phyloP scores from a whole-genome alignment of 139 green algal genomes.

The Micromonas pusilla region DNA sequence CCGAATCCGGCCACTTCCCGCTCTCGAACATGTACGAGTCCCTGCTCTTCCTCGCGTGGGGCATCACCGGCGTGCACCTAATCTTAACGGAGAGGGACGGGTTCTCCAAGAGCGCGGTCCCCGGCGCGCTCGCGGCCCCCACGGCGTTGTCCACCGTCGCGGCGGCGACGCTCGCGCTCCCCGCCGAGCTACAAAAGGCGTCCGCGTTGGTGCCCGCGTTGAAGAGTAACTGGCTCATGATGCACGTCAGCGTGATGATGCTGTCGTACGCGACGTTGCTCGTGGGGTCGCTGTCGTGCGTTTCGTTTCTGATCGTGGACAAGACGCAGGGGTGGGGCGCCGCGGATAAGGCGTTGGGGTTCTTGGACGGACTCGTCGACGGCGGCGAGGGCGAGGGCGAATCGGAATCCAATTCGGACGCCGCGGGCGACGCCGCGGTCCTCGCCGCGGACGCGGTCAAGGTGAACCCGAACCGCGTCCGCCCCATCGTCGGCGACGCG shows the following conservation, averaged over 20 bases:
- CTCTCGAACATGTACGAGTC: constrained; percentile 37
- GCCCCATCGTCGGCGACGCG: not conserved
- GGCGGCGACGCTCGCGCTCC: constrained; percentile 26
- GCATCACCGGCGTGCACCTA: constrained; percentile 21
- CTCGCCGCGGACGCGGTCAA: not conserved
- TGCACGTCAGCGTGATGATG: constrained; percentile 40
- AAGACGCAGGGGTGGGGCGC: not conserved
- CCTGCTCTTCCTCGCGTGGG: constrained; percentile 33
- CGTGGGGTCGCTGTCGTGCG: constrained; percentile 27
- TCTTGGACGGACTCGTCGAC: not conserved
- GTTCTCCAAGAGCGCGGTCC: constrained; percentile 16
- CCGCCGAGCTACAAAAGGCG: constrained; percentile 27
- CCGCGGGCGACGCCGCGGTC: constrained; percentile 4
- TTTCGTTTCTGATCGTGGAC: constrained; percentile 25
- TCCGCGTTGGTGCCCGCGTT: constrained; percentile 31
- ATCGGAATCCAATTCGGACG: not conserved
- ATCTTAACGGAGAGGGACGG: constrained; percentile 21
- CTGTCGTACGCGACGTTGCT: constrained; percentile 30
- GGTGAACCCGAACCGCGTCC: not conserved
- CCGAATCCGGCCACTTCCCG: constrained; percentile 33
- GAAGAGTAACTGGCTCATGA: constrained; percentile 37
- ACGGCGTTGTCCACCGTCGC: constrained; percentile 21
- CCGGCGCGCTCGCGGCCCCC: constrained; percentile 29
- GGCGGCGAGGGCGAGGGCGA: not conserved
- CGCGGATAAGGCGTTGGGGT: not conserved